Conservation (phyloP, 2,329 filamentous ascomycete genomes). For the Purpureocillium takamizusanense region DNA sequence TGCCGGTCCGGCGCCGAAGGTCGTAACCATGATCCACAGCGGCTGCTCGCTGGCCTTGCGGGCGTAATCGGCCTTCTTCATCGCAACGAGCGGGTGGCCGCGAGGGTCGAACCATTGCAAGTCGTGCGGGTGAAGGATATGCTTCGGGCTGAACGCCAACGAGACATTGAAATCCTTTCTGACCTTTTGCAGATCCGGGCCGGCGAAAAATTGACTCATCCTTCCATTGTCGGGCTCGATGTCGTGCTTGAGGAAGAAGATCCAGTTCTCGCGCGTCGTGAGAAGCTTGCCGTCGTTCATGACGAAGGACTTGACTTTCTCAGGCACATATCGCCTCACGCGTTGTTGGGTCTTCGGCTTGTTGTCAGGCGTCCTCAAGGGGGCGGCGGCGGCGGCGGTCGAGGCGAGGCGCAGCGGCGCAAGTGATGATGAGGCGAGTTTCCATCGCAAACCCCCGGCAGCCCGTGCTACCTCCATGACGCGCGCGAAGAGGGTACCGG, state of each 20-base stretch:
- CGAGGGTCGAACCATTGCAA: slow-evolving; percentile 20
- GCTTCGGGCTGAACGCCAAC: slow-evolving; percentile 15
- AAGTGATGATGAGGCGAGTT: slow-evolving; percentile 1
- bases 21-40: slow-evolving; percentile 21
- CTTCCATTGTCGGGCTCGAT: slow-evolving; percentile 14
- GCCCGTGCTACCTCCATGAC: slow-evolving; percentile 16
- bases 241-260: slow-evolving; percentile 15
- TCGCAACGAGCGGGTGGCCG: slow-evolving; percentile 20
- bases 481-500: slow-evolving; percentile 1
- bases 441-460: slow-evolving; percentile 2
- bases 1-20: slow-evolving; percentile 4
- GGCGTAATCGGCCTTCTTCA: slow-evolving; percentile 17
- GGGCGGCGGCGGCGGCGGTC: slow-evolving; percentile 1
- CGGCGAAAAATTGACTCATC: slow-evolving; percentile 7
- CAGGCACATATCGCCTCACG: slow-evolving; percentile 12
- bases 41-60: slow-evolving; percentile 15
- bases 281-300: slow-evolving; percentile 13
- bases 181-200: slow-evolving; percentile 6
- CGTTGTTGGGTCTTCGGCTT: slow-evolving; percentile 1
- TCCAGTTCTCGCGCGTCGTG: slow-evolving; percentile 17
- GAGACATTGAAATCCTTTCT: slow-evolving; percentile 11
- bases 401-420: slow-evolving; percentile 7
- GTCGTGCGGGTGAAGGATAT: slow-evolving; percentile 24
- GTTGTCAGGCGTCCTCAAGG: background rate
- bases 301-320: slow-evolving; percentile 11